phyloP scores from a whole-genome alignment of 176 grass and related monocot species.

The Dendrocalamus sinicus region DNA sequence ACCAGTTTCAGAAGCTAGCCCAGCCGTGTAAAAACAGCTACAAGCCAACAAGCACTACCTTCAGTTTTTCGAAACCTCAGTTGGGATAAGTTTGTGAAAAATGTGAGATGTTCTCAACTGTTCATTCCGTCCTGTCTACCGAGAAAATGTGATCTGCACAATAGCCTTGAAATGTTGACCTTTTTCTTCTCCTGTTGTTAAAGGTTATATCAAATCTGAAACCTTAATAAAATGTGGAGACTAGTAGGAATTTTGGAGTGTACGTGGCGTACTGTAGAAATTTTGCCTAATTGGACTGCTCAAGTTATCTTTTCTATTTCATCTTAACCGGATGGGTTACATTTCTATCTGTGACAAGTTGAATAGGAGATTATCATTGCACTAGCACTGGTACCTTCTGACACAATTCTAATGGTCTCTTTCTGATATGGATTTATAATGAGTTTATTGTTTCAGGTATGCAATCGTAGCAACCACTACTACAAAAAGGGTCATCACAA shows the following conservation, averaged over 20 bases:
- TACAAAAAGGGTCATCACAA: no score
- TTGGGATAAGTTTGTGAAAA: background rate
- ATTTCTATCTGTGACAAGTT: background rate
- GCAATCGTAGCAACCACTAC: background rate
- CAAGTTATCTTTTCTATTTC: background rate
- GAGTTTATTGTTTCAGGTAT: background rate
- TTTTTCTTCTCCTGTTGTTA: background rate
- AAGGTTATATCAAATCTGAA: background rate
- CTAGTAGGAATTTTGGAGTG: background rate
- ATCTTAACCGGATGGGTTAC: background rate
- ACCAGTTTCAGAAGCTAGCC: background rate
- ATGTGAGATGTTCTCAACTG: background rate
- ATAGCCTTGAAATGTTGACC: background rate
- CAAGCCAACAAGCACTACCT: background rate
- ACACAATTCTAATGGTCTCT: background rate
- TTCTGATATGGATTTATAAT: background rate
- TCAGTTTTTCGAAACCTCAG: slow-evolving; percentile 5
- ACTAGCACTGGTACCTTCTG: background rate
- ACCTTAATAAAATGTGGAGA: background rate
- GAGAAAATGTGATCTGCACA: background rate
- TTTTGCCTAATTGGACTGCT: background rate
- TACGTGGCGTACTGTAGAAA: background rate
- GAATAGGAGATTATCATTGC: background rate
- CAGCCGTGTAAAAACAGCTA: background rate
- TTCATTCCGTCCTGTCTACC: background rate